Percentiles rank a stretch among this genome's conserved stretches.
These are phyloP conservation scores for Grosmannia huntii DNA, from an alignment of 2,329 filamentous ascomycete genomes.

Conservation along the genomic window DNA sequence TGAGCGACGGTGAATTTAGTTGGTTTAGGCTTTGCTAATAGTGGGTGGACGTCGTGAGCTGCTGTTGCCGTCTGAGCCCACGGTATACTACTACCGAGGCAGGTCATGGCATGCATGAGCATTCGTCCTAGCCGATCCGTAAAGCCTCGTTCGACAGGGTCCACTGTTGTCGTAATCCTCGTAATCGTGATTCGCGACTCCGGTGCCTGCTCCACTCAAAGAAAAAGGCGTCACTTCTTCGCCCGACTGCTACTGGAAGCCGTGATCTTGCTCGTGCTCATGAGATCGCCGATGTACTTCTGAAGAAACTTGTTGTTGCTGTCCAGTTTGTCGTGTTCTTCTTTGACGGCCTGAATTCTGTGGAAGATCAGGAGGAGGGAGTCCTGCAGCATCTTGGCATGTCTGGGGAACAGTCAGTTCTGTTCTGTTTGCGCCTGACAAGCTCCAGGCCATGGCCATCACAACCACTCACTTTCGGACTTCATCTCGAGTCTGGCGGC, in stretches of 20 bases:
- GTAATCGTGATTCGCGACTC: not conserved
- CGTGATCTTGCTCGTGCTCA: conserved; percentile 70
- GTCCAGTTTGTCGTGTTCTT: conserved; percentile 92
- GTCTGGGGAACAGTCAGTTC: conserved; percentile 36
- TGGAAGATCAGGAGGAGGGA: conserved; percentile 83
- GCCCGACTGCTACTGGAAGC: conserved; percentile 34
- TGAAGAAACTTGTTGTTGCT: conserved; percentile 95
- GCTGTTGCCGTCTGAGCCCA: not conserved
- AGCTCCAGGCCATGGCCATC: not conserved
- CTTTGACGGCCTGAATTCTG: conserved; percentile 85
- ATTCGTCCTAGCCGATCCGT: not conserved
- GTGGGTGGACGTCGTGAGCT: not conserved
- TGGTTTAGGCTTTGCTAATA: not conserved
- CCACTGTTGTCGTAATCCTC: not conserved
- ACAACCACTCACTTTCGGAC: conserved; percentile 36
- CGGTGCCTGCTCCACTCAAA: not conserved
- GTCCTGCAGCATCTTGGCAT: conserved; percentile 79
- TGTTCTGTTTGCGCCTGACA: not conserved
- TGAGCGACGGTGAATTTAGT: not conserved
- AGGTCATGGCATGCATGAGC: not conserved
- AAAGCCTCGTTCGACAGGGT: not conserved
- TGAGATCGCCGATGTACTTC: conserved; percentile 94
- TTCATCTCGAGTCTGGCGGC: conserved; percentile 64
- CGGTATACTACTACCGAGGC: not conserved
- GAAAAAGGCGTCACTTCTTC: conserved; percentile 32